Base-by-base conservation (phyloP, 2,329 filamentous ascomycete species). In the Gnomoniopsis sp. region DNA sequence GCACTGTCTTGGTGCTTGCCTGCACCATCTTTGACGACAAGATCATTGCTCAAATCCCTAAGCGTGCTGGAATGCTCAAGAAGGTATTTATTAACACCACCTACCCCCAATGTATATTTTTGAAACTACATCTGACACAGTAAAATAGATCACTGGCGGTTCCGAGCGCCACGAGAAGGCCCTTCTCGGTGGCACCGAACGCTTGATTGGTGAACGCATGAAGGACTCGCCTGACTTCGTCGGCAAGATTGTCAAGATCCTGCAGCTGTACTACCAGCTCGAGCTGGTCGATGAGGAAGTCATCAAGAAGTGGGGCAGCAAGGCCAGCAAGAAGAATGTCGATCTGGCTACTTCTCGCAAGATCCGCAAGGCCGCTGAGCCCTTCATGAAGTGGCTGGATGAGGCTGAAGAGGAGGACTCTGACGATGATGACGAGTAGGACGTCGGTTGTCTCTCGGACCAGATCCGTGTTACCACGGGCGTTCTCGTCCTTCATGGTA, bases 241-340 rank as follows among this genome's bases (percentile, higher is more conserved):
- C 74, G 85, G 70, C 78, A 78, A 90, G 71, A 83, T 98, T 62
- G 89, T 92, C 64, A 91, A 91, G 74, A 90, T 99, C 68, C 83
- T 99, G 64, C 85, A 96, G 74, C 84, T 89, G 69, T 89, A 93
- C 78, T 99, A 98, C 77, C 86, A 97, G 76, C 83, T 91, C 69
- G 95, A 99, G 66, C 83, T 99, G 57, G 79, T 96, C 68, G 87
- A 83, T 53, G 95, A 99, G 79, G 93, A 96, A 64, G 85, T 92
- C 17, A 86, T 96, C 71, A 90, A 88, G 76, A 88, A 88, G 67
- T 99, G 95, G 93, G 93, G 93, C 65, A 83, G 85, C 71, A 96
- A 95, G 83, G 92, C 93, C 60, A 96, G 91, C 85, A 97, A 96
- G 88, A 97, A 97, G 81, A 98, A 98, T 73, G 90, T 96, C 67